Base-by-base conservation (phyloP, 1,284 basidiomycete species). In the Pisolithus thermaeus region DNA sequence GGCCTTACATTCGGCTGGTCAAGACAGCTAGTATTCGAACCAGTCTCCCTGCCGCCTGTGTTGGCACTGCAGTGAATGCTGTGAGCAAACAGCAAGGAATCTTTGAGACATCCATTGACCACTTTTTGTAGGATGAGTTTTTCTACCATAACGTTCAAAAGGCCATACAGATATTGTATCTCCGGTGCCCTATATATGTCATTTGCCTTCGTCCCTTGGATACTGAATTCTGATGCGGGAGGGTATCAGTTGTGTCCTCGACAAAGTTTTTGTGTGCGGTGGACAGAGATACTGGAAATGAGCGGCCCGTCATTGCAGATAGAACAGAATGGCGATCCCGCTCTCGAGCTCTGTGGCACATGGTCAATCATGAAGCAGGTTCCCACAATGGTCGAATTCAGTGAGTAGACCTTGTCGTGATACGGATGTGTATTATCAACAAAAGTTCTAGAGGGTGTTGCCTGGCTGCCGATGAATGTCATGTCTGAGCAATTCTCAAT, bases 381-480 rank as follows among this genome's bases (percentile, higher is more conserved):
- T 27, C 58, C 62, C 12, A 25, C 23, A 25, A 25, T 25, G 23
- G 23, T 25, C 23, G 59, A 61, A 32, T 7, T 60, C 61, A 45
- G 62, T 60, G 45, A 53, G 58, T 52, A 9, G 4, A 32, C 43
- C 11, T 25, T 28, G 40, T n/a, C 32, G 2, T 20, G 23, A 36
- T 30, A n/a, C 2, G 7, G 38, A 18, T 18, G n/a, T 7, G 16
- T 32, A 41, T 5, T 12, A 8, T 37, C 37, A 14, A 42, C 25
- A 23, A 28, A 52, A 35, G 11, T 32, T n/a, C 2, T 11, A 14
- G 9, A 69, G 58, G 56, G 61, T 23, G 42, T 55, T 0, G 61
- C 63, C 7, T 69, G 62, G 63, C 53, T 70, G 12, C 68, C 60
- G 16, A 54, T 57, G 14, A 52, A 62, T 20, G 61, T 53, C 1